Evolutionary conservation across 306 rosid species (phyloP).

Genomic region (Medicago ruthenica): DNA sequence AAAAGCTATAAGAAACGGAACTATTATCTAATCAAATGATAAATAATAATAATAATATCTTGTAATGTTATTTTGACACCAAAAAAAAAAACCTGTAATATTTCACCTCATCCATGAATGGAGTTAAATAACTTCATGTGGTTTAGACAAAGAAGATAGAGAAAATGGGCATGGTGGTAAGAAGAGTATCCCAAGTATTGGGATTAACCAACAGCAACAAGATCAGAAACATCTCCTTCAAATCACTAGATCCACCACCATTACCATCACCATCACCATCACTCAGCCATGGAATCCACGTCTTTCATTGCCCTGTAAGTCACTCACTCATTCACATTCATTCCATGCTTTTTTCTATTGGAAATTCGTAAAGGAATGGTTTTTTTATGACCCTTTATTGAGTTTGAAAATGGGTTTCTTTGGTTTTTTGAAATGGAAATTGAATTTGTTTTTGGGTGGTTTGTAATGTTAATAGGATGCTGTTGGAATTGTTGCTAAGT

Average conservation of each 20-base stretch:
- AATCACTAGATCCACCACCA: conserved; percentile 55
- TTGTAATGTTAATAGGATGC: conserved; percentile 66
- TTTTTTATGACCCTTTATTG: conserved; percentile 21
- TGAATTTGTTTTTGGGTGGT: conserved; percentile 33
- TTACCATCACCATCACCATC: conserved; percentile 35
- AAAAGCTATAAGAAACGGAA: too few species aligned
- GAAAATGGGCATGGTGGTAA: conserved; percentile 54
- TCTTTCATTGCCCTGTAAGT: conserved; percentile 84
- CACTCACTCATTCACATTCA: background rate
- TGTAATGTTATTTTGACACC: background rate
- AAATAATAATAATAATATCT: too few species aligned
- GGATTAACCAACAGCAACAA: conserved; percentile 53
- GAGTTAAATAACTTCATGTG: background rate
- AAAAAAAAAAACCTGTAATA: too few species aligned
- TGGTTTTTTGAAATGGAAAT: background rate
- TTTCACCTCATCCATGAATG: background rate
- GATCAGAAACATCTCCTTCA: conserved; percentile 50
- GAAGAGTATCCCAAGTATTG: conserved; percentile 58
- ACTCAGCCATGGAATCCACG: conserved; percentile 81
- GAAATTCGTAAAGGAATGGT: background rate
- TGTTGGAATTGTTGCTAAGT: conserved; percentile 93
- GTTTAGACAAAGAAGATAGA: background rate
- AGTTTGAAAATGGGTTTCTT: conserved; percentile 10
- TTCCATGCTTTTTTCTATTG: background rate
- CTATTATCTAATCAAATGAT: too few species aligned